phyloP scores from a whole-genome alignment of 2,329 filamentous ascomycete species.

The Talaromyces sp. region DNA sequence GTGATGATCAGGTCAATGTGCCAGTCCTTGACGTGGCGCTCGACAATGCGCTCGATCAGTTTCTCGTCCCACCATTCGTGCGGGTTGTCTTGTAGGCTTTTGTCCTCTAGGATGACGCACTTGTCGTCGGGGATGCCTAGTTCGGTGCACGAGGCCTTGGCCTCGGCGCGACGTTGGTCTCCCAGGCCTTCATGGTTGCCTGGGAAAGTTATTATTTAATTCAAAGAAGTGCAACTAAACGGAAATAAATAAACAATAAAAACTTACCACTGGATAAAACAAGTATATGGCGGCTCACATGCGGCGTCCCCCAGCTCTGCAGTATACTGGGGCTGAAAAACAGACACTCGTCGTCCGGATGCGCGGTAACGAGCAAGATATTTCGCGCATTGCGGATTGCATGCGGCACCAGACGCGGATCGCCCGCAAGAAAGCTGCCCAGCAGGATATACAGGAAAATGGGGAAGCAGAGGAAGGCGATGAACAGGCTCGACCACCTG shows the following conservation, averaged over 20 bases:
- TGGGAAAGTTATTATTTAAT: neutral
- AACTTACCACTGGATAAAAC: constrained; percentile 17
- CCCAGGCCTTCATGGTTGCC: constrained; percentile 22
- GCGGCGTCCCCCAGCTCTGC: constrained; percentile 14
- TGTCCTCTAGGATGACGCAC: constrained; percentile 32
- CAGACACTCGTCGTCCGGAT: constrained; percentile 23
- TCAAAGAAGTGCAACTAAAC: no score
- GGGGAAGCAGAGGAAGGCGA: constrained; percentile 17
- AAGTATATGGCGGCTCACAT: constrained; percentile 16
- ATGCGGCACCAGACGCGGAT: constrained; percentile 32
- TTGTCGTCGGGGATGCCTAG: constrained; percentile 22
- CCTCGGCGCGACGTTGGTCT: constrained; percentile 16
- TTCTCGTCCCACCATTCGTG: constrained; percentile 34
- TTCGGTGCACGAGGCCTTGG: constrained; percentile 18
- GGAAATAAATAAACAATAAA: neutral
- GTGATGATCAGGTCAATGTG: constrained; percentile 38
- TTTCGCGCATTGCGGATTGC: constrained; percentile 30
- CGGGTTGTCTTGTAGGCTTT: constrained; percentile 36
- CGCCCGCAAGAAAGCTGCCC: constrained; percentile 31
- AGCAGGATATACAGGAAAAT: constrained; percentile 32
- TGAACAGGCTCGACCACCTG: neutral
- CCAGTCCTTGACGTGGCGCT: constrained; percentile 33
- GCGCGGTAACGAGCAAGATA: constrained; percentile 35
- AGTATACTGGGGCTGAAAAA: constrained; percentile 24
- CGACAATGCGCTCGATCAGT: constrained; percentile 27